Base-by-base conservation (phyloP, 371 early-diverging fungal species). In the Mucor racemosus region DNA sequence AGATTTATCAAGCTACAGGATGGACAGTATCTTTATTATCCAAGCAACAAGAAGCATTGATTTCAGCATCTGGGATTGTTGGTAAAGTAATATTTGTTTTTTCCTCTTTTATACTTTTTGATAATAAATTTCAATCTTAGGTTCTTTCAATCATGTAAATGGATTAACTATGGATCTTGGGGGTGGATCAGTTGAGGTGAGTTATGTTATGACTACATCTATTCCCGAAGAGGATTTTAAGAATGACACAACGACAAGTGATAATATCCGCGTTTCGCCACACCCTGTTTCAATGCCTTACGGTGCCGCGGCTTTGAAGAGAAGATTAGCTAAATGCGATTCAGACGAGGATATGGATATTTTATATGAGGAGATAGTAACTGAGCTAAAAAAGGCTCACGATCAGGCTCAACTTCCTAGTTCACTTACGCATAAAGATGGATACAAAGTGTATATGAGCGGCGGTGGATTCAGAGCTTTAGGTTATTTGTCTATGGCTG, bases 151-250 rank as follows among this genome's bases (percentile, higher is more conserved):
- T 58, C 75, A 75, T 1, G 87, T 87, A 40, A 69, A 86, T 58
- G 89, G 89, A 3, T 62, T 89, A 35, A 87, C 86, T 7, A 84
- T 87, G 84, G 89, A 89, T 69, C 75, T 86, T 4, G 89, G 89
- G 7, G 89, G 89, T 3, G 89, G 89, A 6, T 86, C 86, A 5
- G 81, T 89, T 0, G 88, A 89, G 64, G 66, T 89, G 11, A 88
- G 88, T 48, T 89, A 88, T 41, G 84, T 89, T 15, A 76, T 76
- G 53, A 73, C 65, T 19, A 31, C 58, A 0, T 39, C 31, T 7
- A 17, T 44, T 7, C 5, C 42, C 5, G 26, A 35, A 38, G 48
- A 61, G 21, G 40, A 40, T 15, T 14, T 33, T 11, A 26, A 54
- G 10, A 36, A 36, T 33, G 58, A 19, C 19, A 26, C 21, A 35